Conservation (phyloP, 371 early-diverging fungal species). For the Rhizomucor miehei region DNA sequence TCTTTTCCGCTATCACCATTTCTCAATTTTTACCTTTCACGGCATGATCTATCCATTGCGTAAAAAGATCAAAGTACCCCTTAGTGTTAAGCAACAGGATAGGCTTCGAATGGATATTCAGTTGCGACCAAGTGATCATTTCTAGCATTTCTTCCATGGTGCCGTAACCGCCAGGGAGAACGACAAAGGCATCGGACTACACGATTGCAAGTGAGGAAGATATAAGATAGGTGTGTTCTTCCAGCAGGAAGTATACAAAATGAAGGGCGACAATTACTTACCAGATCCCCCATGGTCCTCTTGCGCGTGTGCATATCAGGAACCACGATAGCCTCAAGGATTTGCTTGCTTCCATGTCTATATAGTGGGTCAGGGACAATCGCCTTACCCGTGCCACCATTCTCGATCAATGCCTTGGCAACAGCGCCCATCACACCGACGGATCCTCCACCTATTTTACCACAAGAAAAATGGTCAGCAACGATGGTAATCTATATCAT, state of each 20-base stretch:
- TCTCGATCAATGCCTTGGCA: conserved; percentile 59
- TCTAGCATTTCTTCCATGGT: conserved; percentile 82
- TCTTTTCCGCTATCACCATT: no score
- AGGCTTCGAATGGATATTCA: conserved; percentile 75
- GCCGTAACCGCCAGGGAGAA: conserved; percentile 80
- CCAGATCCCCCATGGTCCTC: conserved; percentile 66
- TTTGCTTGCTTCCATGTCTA: conserved; percentile 37
- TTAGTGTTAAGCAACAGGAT: conserved; percentile 74
- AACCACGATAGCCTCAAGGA: conserved; percentile 66
- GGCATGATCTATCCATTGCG: conserved; percentile 58
- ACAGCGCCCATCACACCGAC: conserved; percentile 80
- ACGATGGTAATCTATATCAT: background rate
- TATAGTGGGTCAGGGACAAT: conserved; percentile 75
- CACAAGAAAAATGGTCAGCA: background rate
- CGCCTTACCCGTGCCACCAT: conserved; percentile 57
- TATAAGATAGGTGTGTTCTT: background rate
- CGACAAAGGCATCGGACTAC: conserved; percentile 72
- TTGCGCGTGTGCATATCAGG: conserved; percentile 87
- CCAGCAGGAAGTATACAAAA: no score
- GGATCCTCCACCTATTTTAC: conserved; percentile 75
- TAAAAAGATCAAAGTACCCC: conserved; percentile 69
- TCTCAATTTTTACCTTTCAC: conserved; percentile 45
- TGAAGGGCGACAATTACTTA: conserved; percentile 3
- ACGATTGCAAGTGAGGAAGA: conserved; percentile 4
- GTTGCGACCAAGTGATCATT: conserved; percentile 80